A percentile compares a stretch with the other conserved stretches of the same genome.
Conservation (phyloP, 73 alveolate species). For the Durusdinium trenchii region DNA sequence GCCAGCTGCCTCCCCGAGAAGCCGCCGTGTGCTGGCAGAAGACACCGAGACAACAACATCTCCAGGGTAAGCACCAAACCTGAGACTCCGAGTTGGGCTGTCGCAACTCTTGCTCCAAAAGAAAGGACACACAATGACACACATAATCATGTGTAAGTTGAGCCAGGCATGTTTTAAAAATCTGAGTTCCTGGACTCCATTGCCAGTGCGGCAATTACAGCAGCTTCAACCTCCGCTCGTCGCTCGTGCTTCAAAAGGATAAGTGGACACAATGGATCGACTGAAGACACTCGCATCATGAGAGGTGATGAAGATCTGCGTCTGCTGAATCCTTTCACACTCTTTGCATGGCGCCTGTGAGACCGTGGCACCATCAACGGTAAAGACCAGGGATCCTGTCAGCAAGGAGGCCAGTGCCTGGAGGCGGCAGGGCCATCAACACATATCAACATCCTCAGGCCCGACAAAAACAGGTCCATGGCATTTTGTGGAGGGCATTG, state of each 20-base stretch:
- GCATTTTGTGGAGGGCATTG: too few species aligned
- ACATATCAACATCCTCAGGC: neutral
- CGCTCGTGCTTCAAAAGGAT: too few species aligned
- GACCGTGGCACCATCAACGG: conserved; percentile 17
- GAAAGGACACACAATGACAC: too few species aligned
- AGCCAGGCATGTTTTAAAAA: too few species aligned
- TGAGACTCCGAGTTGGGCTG: too few species aligned
- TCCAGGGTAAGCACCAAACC: neutral
- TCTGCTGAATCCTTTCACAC: neutral
- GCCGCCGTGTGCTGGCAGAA: neutral
- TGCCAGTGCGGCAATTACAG: conserved; percentile 66
- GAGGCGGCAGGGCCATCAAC: neutral
- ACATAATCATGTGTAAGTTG: too few species aligned
- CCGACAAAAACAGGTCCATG: too few species aligned
- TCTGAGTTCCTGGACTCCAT: neutral
- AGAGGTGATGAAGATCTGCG: too few species aligned
- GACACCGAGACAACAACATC: neutral
- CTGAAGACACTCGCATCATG: too few species aligned
- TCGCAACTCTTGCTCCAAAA: too few species aligned
- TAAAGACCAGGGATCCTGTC: conserved; percentile 61
- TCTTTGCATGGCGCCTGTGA: neutral
- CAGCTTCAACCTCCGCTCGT: conserved; percentile 70
- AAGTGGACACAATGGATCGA: too few species aligned
- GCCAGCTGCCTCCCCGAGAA: neutral
- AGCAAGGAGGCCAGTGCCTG: conserved; percentile 41